These are phyloP conservation scores for Didymella pomorum DNA, from an alignment of 2,329 filamentous ascomycete genomes.

Conservation along the genomic window DNA sequence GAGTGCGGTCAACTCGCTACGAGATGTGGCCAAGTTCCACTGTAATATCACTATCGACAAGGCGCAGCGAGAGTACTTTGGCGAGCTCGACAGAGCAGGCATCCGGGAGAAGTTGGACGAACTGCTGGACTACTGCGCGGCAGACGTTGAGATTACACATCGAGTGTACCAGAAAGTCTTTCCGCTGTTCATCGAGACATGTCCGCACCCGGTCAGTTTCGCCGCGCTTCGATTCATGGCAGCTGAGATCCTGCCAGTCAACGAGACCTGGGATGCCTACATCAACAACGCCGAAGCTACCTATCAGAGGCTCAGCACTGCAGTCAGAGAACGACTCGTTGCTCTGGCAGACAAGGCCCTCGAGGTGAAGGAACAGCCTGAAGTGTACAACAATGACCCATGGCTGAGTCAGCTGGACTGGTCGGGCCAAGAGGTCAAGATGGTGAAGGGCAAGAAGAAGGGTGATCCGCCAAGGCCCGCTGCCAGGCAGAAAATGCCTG, in stretches of 20 bases:
- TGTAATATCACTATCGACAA: conserved; percentile 93
- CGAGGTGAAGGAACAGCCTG: conserved; percentile 72
- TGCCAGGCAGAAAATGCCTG: conserved; percentile 88
- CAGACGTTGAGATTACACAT: conserved; percentile 92
- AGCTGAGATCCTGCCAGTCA: conserved; percentile 88
- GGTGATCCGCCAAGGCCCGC: conserved; percentile 78
- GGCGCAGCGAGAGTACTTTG: conserved; percentile 83
- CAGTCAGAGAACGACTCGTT: conserved; percentile 78
- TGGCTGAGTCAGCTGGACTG: conserved; percentile 96
- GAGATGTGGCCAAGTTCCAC: conserved; percentile 96
- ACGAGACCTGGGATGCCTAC: conserved; percentile 88
- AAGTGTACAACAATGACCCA: conserved; percentile 78
- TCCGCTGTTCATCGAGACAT: conserved; percentile 85
- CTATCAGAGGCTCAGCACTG: conserved; percentile 78
- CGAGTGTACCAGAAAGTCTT: conserved; percentile 94
- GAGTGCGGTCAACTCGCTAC: conserved; percentile 92
- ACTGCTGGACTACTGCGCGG: conserved; percentile 91
- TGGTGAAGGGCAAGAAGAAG: conserved; percentile 92
- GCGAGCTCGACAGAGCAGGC: conserved; percentile 76
- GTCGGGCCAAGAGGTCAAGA: conserved; percentile 89
- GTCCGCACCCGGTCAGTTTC: conserved; percentile 97
- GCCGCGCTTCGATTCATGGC: conserved; percentile 92
- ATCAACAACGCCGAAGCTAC: conserved; percentile 83
- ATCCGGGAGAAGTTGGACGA: conserved; percentile 78
- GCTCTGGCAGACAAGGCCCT: conserved; percentile 79